Evolutionary conservation across 306 rosid species (phyloP), one percentile per base, ranked within the genome.

Genomic region (Purshia tridentata): DNA sequence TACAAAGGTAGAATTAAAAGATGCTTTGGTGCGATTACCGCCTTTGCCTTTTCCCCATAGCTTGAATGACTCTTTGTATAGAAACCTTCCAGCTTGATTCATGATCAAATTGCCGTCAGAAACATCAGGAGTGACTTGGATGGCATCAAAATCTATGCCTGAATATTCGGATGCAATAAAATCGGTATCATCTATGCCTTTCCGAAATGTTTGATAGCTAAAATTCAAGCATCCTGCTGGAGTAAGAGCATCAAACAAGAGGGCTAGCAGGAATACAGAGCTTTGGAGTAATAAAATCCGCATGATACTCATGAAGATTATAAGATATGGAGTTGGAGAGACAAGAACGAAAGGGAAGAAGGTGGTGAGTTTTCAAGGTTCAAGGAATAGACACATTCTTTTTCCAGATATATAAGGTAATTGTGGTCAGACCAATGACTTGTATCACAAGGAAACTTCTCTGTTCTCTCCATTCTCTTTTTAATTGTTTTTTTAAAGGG

Each of bases 111-210:
- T 2, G 2, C 0, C 1, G 1, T 6, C 10, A 51, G 54, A 39
- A 44, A 53, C 46, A 70, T 84, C 86, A 45, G 65, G 66, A 18
- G 88, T 81, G 13, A 84, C 77, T 73, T 84, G 84, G 49, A 76
- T 69, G 40, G 82, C 84, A 49, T 23, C 0, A 0, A 0, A 1
- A 6, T 0, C 10, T 20, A 81, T 52, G 3, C 4, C 2, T 4
- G 88, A 76, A 6, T 76, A 39, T 9, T 13, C 2, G 15, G n/a
- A 41, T 5, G 5, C 11, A 48, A 57, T 16, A 2, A 56, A 37
- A 14, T 10, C 4, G 12, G 11, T 7, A 2, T 45, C 42, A 2
- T 67, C 18, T 1, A 37, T 9, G 42, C 6, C 1, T 49, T 41
- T 40, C 10, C 2, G 7, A 61, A 84, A 78, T 16, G 15, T 3